phyloP scores from a whole-genome alignment of 148 eudicot genomes.

The Chenopodium suecicum region DNA sequence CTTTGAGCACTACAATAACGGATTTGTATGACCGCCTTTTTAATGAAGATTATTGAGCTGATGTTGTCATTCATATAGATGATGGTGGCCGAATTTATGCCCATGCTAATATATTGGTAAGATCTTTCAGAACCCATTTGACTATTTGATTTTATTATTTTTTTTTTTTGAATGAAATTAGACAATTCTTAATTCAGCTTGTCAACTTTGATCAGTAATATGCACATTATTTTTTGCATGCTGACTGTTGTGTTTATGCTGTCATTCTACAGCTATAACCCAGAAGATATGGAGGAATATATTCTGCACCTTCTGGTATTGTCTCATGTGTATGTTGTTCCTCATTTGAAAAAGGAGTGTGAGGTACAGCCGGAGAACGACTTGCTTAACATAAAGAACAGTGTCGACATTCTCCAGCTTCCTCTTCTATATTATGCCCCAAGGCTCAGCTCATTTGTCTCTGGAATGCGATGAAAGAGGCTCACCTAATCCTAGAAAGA shows the following conservation, averaged over 20 bases:
- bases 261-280: conserved; percentile 50
- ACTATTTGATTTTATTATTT: neutral
- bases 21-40: conserved; percentile 70
- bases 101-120: conserved; percentile 78
- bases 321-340: conserved; percentile 76
- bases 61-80: conserved; percentile 57
- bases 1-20: conserved; percentile 32
- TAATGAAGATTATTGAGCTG: conserved; percentile 80
- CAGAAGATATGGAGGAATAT: conserved; percentile 59
- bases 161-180: too few species aligned
- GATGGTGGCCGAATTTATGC: conserved; percentile 62
- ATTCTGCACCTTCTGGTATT: conserved; percentile 64
- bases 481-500: conserved; percentile 74
- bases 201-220: neutral
- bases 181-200: neutral
- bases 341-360: conserved; percentile 69
- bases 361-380: conserved; percentile 52
- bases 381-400: conserved; percentile 55
- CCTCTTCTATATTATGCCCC: conserved; percentile 87
- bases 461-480: conserved; percentile 72
- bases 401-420: conserved; percentile 71
- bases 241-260: conserved; percentile 9
- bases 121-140: conserved; percentile 9
- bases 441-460: conserved; percentile 72
- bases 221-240: neutral